Evolutionary conservation across 768 basidiomycete genomes (phyloP).

Genomic region (Rhodotorula kratochvilovae): DNA sequence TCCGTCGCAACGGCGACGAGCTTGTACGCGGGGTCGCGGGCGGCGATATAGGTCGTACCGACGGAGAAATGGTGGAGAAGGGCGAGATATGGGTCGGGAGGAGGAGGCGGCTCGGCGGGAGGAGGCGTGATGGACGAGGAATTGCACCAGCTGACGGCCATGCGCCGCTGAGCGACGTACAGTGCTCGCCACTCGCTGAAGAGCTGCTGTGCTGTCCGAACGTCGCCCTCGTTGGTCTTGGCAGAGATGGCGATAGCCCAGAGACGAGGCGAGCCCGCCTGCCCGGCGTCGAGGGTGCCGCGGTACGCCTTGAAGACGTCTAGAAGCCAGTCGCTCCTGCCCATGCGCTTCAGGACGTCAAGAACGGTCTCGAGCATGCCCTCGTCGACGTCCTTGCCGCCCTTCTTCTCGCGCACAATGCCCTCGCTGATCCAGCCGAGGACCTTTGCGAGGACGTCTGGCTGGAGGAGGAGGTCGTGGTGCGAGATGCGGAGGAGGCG

Average conservation of each 20-base stretch:
- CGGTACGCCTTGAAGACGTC: slow-evolving; percentile 23
- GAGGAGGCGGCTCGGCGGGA: neutral
- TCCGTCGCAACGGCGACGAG: neutral
- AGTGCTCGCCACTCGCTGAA: slow-evolving; percentile 10
- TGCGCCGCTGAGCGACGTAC: neutral
- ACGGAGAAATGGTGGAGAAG: slow-evolving; percentile 16
- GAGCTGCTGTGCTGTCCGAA: neutral
- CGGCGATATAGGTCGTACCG: neutral
- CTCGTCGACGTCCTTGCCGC: neutral
- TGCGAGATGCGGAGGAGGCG: slow-evolving; percentile 4
- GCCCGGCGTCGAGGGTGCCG: neutral
- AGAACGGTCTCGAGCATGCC: slow-evolving; percentile 13
- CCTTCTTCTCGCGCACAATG: neutral
- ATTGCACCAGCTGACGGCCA: too few relatives aligned
- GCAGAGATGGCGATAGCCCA: slow-evolving; percentile 20
- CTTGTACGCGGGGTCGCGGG: slow-evolving; percentile 24
- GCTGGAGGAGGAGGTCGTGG: slow-evolving; percentile 12
- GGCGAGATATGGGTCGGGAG: slow-evolving; percentile 23
- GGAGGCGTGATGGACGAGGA: neutral
- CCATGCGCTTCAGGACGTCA: slow-evolving; percentile 9
- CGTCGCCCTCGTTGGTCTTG: slow-evolving; percentile 5
- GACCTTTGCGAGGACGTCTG: slow-evolving; percentile 2
- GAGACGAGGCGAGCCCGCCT: slow-evolving; percentile 3
- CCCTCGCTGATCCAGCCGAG: slow-evolving; percentile 19
- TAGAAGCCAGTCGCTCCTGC: slow-evolving; percentile 15